Percentiles rank a stretch among this genome's conserved stretches.
Conservation (phyloP, 2,329 filamentous ascomycete species). For the Dothideomycetidae sp. region DNA sequence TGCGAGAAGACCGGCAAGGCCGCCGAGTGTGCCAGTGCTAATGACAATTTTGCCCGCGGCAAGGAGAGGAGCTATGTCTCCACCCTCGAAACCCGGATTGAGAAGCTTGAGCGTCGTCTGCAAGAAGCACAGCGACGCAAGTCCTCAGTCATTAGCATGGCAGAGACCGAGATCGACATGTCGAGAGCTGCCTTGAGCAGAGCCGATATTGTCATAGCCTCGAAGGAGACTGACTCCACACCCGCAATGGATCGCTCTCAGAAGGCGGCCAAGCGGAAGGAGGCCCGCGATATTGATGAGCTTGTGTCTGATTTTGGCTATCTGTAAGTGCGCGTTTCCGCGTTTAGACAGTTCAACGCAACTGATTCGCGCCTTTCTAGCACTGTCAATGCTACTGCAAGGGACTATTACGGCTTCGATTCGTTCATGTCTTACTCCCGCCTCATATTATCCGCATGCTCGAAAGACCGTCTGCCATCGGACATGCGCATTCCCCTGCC, state of each 20-base stretch:
- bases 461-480: constrained; percentile 56
- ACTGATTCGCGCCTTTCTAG: constrained; percentile 30
- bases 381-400: constrained; percentile 83
- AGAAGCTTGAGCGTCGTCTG: constrained; percentile 71
- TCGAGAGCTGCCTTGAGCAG: constrained; percentile 12
- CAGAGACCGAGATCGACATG: constrained; percentile 30
- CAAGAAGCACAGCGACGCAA: constrained; percentile 50
- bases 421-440: constrained; percentile 86
- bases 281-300: constrained; percentile 79
- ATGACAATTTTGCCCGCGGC: constrained; percentile 87
- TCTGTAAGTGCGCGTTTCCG: constrained; percentile 45
- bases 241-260: constrained; percentile 17
- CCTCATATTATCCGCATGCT: constrained; percentile 69
- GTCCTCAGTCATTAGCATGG: constrained; percentile 54
- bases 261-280: constrained; percentile 39
- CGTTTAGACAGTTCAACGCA: background rate
- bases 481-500: constrained; percentile 50
- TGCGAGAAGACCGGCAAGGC: constrained; percentile 84
- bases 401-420: constrained; percentile 81
- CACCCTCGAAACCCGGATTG: constrained; percentile 79
- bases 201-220: background rate
- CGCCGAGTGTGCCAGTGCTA: constrained; percentile 80
- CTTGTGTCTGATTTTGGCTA: constrained; percentile 89
- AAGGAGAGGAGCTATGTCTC: constrained; percentile 96
- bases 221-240: background rate